A percentile compares a stretch with the other conserved stretches of the same genome.
These are phyloP conservation scores for Auriscalpium vulgare DNA, from an alignment of 768 basidiomycete species.

Conservation along the genomic window DNA sequence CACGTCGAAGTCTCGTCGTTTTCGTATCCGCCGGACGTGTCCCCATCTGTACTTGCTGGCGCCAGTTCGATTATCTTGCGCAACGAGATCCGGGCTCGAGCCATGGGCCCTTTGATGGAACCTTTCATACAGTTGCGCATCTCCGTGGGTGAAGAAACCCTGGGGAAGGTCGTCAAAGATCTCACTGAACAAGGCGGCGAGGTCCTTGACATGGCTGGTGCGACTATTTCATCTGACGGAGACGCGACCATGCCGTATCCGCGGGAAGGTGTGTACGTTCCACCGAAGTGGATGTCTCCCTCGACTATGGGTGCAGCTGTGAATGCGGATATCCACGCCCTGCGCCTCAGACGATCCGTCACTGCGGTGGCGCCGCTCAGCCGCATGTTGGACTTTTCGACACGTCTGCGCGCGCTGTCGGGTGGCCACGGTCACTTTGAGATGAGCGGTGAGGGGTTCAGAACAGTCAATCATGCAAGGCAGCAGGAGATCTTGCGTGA, in stretches of 20 bases:
- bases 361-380: slow-evolving; percentile 72
- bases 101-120: slow-evolving; percentile 70
- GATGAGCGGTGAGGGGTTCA: slow-evolving; percentile 73
- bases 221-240: slow-evolving; percentile 29
- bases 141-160: slow-evolving; percentile 52
- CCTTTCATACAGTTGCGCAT: slow-evolving; percentile 69
- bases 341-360: slow-evolving; percentile 53
- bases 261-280: slow-evolving; percentile 65
- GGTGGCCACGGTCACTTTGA: slow-evolving; percentile 81
- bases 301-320: slow-evolving; percentile 32
- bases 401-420: slow-evolving; percentile 67
- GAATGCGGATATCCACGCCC: slow-evolving; percentile 17
- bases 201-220: slow-evolving; percentile 53
- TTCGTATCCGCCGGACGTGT: slow-evolving; percentile 32
- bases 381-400: slow-evolving; percentile 75
- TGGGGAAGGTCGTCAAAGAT: slow-evolving; percentile 78
- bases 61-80: slow-evolving; percentile 61
- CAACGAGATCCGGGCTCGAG: slow-evolving; percentile 49
- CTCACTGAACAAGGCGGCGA: slow-evolving; percentile 82
- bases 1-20: slow-evolving; percentile 46
- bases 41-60: slow-evolving; percentile 51
- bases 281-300: slow-evolving; percentile 70
- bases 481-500: slow-evolving; percentile 69
- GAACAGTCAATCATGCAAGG: slow-evolving; percentile 50
- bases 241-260: slow-evolving; percentile 35